A percentile compares a stretch with the other conserved stretches of the same genome.
Evolutionary conservation across 2,329 filamentous ascomycete genomes (phyloP).

Genomic region (Periconia sp.): DNA sequence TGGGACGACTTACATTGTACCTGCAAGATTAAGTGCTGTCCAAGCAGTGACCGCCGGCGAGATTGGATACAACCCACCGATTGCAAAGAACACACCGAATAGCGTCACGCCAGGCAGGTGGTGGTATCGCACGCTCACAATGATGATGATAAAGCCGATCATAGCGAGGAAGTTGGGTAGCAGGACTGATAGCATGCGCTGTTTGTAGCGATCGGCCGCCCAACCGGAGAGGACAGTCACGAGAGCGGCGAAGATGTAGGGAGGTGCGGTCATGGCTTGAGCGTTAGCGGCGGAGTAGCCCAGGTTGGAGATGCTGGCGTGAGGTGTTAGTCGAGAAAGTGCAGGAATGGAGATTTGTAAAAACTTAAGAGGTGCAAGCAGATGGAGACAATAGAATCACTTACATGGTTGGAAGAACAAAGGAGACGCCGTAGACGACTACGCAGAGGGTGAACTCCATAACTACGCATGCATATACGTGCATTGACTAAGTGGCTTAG

Average conservation of each 20-base stretch:
- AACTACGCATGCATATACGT: slow-evolving; percentile 5
- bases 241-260: slow-evolving; percentile 15
- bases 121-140: slow-evolving; percentile 38
- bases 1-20: slow-evolving; percentile 6
- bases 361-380: neutral
- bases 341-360: neutral
- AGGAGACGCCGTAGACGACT: slow-evolving; percentile 8
- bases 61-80: slow-evolving; percentile 20
- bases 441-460: slow-evolving; percentile 8
- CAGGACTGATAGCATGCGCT: slow-evolving; percentile 14
- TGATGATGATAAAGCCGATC: slow-evolving; percentile 45
- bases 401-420: slow-evolving; percentile 7
- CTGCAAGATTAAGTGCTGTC: slow-evolving; percentile 17
- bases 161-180: slow-evolving; percentile 26
- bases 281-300: slow-evolving; percentile 16
- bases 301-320: slow-evolving; percentile 9
- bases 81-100: slow-evolving; percentile 14
- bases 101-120: slow-evolving; percentile 8
- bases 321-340: neutral
- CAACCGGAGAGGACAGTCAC: slow-evolving; percentile 12
- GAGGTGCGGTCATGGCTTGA: slow-evolving; percentile 14
- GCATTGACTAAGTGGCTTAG: slow-evolving; percentile 2
- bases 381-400: slow-evolving; percentile 4
- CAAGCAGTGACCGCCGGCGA: slow-evolving; percentile 19
- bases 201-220: slow-evolving; percentile 12